phyloP scores from a whole-genome alignment of 1,284 basidiomycete species.

The Sanghuangporus weigelae region DNA sequence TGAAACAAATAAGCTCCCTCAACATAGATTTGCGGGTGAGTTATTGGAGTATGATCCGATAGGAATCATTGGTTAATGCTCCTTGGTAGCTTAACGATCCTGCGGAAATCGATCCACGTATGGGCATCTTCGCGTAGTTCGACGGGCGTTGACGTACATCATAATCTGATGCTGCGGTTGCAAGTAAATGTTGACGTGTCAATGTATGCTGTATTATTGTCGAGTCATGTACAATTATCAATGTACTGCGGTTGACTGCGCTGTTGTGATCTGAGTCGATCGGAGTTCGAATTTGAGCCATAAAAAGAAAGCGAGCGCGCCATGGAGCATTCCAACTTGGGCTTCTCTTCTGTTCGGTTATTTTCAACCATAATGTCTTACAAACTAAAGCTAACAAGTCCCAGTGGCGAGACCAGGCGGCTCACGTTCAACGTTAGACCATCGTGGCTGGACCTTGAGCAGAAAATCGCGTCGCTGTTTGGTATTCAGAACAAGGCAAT shows the following conservation, averaged over 20 bases:
- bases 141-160: background rate
- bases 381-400: slow-evolving; percentile 38
- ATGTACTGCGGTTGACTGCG: background rate
- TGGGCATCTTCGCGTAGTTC: slow-evolving; percentile 64
- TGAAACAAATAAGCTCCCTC: slow-evolving; percentile 54
- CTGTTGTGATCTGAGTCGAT: slow-evolving; percentile 12
- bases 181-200: background rate
- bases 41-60: slow-evolving; percentile 13
- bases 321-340: background rate
- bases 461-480: slow-evolving; percentile 51
- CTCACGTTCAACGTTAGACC: slow-evolving; percentile 46
- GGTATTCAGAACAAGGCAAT: slow-evolving; percentile 49
- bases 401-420: slow-evolving; percentile 50
- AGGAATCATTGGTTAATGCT: background rate
- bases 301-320: slow-evolving; percentile 18
- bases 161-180: background rate
- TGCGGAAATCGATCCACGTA: slow-evolving; percentile 52
- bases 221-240: background rate
- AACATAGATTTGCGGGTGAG: slow-evolving; percentile 61
- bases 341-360: slow-evolving; percentile 1
- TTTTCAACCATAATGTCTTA: slow-evolving; percentile 24
- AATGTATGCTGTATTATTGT: background rate
- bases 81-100: slow-evolving; percentile 61
- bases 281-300: slow-evolving; percentile 38
- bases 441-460: slow-evolving; percentile 50